Conservation (phyloP, 2,329 filamentous ascomycete species). For the Fusarium sp. region DNA sequence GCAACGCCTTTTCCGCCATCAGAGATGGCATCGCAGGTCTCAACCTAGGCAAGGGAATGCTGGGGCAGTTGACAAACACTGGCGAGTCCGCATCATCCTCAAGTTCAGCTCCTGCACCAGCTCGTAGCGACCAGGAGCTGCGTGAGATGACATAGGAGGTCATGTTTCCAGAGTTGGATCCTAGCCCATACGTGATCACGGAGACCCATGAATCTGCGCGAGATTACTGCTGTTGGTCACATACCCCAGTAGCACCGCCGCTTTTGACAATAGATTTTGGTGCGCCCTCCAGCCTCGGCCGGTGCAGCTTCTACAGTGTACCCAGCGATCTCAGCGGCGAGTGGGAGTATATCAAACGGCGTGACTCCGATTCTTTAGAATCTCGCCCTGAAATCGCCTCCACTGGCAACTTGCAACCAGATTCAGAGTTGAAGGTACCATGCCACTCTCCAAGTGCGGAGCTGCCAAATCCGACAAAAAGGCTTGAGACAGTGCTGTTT, state of each 20-base stretch:
- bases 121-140: slow-evolving; percentile 58
- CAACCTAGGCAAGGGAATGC: slow-evolving; percentile 62
- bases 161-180: slow-evolving; percentile 53
- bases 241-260: slow-evolving; percentile 8
- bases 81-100: slow-evolving; percentile 44
- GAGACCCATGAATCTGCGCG: slow-evolving; percentile 50
- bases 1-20: slow-evolving; percentile 61
- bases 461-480: neutral
- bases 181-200: slow-evolving; percentile 52
- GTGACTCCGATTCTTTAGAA: slow-evolving; percentile 7
- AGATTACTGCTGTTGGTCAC: slow-evolving; percentile 20
- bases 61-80: slow-evolving; percentile 52
- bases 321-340: slow-evolving; percentile 26
- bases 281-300: slow-evolving; percentile 2
- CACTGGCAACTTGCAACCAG: neutral
- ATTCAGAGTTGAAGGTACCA: neutral
- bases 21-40: slow-evolving; percentile 64
- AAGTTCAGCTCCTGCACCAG: slow-evolving; percentile 31
- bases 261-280: slow-evolving; percentile 12
- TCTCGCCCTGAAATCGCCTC: neutral
- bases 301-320: slow-evolving; percentile 26
- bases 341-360: slow-evolving; percentile 40
- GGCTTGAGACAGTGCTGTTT: neutral
- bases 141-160: slow-evolving; percentile 62
- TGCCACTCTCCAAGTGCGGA: slow-evolving; percentile 1